Percentiles rank a stretch among this genome's conserved stretches.
Evolutionary conservation across 164 flowering plant species (phyloP).

Genomic region (Cinnamomum micranthum): DNA sequence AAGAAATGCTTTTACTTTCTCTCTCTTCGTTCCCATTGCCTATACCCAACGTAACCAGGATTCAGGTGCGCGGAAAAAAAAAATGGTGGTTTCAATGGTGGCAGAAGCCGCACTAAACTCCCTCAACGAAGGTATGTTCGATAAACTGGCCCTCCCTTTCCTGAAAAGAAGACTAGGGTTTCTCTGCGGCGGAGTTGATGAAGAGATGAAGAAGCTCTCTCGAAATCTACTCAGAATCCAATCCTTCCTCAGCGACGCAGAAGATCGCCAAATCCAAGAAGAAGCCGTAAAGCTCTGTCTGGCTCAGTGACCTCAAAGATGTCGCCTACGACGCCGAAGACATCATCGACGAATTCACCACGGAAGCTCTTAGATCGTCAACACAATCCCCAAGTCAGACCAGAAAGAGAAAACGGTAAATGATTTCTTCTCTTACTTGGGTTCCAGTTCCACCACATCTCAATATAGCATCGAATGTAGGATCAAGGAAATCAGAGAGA

Average conservation of each 20-base stretch:
- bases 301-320: slow-evolving; percentile 7
- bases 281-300: slow-evolving; percentile 9
- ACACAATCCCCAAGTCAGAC: too few species aligned
- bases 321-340: slow-evolving; percentile 11
- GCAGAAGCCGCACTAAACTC: neutral
- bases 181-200: neutral
- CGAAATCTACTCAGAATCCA: neutral
- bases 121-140: neutral
- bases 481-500: neutral
- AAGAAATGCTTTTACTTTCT: too few species aligned
- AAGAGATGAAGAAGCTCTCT: slow-evolving; percentile 1
- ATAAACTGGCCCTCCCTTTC: neutral
- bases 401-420: neutral
- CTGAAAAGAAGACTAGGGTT: neutral
- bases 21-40: too few species aligned
- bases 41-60: too few species aligned
- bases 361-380: neutral
- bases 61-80: too few species aligned
- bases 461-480: neutral
- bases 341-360: slow-evolving; percentile 1
- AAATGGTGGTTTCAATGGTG: neutral
- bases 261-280: slow-evolving; percentile 18
- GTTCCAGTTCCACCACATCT: neutral
- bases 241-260: slow-evolving; percentile 20
- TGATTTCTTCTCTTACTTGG: neutral